Percentiles rank a stretch among this genome's conserved stretches.
These are phyloP conservation scores for Iberis pinnata DNA, from an alignment of 345 rosid genomes.

Conservation along the genomic window DNA sequence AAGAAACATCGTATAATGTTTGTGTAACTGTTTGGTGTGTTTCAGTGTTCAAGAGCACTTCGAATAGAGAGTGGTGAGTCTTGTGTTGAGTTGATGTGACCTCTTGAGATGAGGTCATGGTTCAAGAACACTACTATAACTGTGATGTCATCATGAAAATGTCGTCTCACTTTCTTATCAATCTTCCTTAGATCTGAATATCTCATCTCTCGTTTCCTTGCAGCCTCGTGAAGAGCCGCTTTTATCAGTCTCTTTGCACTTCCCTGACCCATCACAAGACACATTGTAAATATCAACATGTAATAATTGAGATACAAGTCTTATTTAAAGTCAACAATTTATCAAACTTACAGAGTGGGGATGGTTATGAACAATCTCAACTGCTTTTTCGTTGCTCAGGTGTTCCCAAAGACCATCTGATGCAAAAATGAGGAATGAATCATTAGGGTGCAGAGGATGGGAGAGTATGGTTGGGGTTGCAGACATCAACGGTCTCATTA, in stretches of 20 bases:
- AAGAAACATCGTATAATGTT: constrained; percentile 22
- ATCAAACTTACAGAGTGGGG: constrained; percentile 62
- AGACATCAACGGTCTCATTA: constrained; percentile 61
- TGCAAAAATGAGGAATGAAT: constrained; percentile 86
- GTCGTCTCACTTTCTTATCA: constrained; percentile 83
- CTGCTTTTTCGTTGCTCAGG: constrained; percentile 76
- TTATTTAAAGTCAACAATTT: neutral
- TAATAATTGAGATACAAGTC: neutral
- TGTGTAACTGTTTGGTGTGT: neutral
- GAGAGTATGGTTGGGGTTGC: constrained; percentile 59
- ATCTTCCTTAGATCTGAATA: constrained; percentile 81
- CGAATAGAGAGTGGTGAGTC: constrained; percentile 52
- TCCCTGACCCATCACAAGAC: constrained; percentile 49
- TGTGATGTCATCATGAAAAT: constrained; percentile 93
- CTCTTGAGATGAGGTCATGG: constrained; percentile 69
- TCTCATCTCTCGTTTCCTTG: constrained; percentile 77
- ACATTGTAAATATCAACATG: too few relatives aligned
- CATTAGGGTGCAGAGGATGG: constrained; percentile 69
- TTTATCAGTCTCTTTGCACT: constrained; percentile 80
- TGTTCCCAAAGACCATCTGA: constrained; percentile 98
- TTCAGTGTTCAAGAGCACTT: constrained; percentile 56
- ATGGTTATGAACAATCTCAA: constrained; percentile 73
- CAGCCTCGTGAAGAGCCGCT: constrained; percentile 89
- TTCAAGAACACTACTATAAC: constrained; percentile 78
- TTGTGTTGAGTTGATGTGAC: constrained; percentile 30